Conservation (phyloP, 1,139 yeast genomes). For the Maudiozyma humilis region DNA sequence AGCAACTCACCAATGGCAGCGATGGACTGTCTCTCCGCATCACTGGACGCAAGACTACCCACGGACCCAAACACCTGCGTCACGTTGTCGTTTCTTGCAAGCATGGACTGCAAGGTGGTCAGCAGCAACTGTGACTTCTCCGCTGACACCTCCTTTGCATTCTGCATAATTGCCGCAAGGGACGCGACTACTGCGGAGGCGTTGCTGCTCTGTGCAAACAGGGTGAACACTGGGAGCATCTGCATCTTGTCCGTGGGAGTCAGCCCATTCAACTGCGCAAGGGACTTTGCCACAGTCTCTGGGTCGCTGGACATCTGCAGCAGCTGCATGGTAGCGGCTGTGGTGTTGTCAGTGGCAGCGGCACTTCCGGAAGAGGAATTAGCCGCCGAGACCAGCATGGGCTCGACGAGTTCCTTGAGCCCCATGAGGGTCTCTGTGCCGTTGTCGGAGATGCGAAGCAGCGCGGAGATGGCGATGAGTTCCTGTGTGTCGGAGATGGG, state of each 20-base stretch:
- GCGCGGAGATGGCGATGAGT: constrained; percentile 19
- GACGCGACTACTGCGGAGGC: constrained; percentile 25
- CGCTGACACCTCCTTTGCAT: constrained; percentile 18
- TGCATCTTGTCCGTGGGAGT: constrained; percentile 20
- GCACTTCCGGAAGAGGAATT: constrained; percentile 13
- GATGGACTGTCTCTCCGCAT: constrained; percentile 7
- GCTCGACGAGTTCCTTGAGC: constrained; percentile 17
- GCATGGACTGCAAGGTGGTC: constrained; percentile 12
- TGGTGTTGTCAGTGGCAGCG: constrained; percentile 14
- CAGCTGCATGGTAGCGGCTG: constrained; percentile 18
- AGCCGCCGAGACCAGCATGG: constrained; percentile 14
- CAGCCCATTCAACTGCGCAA: constrained; percentile 19
- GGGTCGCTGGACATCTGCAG: constrained; percentile 24
- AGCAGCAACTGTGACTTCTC: constrained; percentile 20
- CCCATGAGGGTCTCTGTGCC: constrained; percentile 20
- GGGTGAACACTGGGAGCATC: constrained; percentile 23
- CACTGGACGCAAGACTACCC: constrained; percentile 5
- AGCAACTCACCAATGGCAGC: constrained; percentile 14
- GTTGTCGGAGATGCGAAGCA: constrained; percentile 23
- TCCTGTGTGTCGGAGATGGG: constrained; percentile 16
- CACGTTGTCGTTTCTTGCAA: constrained; percentile 11
- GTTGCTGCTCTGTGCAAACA: constrained; percentile 25
- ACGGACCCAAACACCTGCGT: constrained; percentile 17
- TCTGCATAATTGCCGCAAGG: constrained; percentile 22
- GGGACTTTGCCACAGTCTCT: constrained; percentile 19